A percentile compares a stretch with the other conserved stretches of the same genome.
Conservation (phyloP, 2,329 filamentous ascomycete genomes). For the Lasiodiplodia theobromae region DNA sequence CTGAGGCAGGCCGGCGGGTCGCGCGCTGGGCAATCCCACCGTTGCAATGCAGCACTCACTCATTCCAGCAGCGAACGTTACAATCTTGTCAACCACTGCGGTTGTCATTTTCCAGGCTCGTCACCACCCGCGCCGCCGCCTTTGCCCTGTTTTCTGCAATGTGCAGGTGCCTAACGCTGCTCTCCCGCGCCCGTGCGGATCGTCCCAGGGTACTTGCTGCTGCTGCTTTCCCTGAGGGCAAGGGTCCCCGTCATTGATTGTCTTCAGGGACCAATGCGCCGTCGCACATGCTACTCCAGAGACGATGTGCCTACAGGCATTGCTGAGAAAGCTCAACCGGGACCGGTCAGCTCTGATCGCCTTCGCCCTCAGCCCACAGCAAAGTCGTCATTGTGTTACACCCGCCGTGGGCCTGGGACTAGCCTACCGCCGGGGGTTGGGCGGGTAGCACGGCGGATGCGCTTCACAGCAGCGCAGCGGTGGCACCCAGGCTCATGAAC, state of each 20-base stretch:
- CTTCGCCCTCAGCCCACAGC: not conserved
- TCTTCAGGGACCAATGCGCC: not conserved
- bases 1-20: not conserved
- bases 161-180: not conserved
- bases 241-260: not conserved
- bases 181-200: too few species aligned
- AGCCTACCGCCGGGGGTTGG: conserved; percentile 1
- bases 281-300: not conserved
- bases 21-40: conserved; percentile 12
- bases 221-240: not conserved
- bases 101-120: not conserved
- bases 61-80: not conserved
- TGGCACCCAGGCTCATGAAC: not conserved
- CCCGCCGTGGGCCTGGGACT: conserved; percentile 6
- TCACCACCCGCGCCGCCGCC: not conserved
- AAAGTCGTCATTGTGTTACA: conserved; percentile 1
- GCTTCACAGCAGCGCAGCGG: not conserved
- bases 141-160: not conserved
- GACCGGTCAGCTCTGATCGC: not conserved
- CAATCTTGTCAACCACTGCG: not conserved
- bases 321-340: too few species aligned
- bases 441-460: conserved; percentile 16
- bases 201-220: not conserved
- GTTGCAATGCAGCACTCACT: conserved; percentile 19
- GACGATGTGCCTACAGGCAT: too few species aligned